A percentile compares a stretch with the other conserved stretches of the same genome.
These are phyloP conservation scores for Cladophialophora exuberans DNA, from an alignment of 2,329 filamentous ascomycete species.

Conservation along the genomic window DNA sequence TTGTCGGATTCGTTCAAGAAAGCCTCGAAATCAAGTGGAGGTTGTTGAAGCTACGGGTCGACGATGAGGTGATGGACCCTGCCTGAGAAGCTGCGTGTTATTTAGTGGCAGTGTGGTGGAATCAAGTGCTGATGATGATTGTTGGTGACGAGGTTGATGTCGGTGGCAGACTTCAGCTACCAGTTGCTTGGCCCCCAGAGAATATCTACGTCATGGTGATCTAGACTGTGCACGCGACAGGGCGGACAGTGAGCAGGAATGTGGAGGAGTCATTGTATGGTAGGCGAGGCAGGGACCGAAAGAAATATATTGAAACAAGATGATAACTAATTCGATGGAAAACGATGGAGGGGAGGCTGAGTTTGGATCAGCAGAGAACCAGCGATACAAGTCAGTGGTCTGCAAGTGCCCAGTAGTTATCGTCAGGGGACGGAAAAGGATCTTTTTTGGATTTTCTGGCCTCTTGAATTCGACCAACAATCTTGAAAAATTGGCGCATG, in stretches of 20 bases:
- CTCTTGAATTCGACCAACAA: slow-evolving; percentile 1
- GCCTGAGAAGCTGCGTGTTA: background rate
- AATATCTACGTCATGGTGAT: slow-evolving; percentile 25
- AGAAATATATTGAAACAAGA: slow-evolving; percentile 5
- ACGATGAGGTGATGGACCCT: too few species aligned
- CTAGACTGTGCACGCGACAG: slow-evolving; percentile 28
- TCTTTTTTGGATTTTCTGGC: background rate
- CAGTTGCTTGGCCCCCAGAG: slow-evolving; percentile 6
- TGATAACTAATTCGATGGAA: slow-evolving; percentile 9
- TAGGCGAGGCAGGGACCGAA: slow-evolving; percentile 8
- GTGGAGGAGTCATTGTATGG: slow-evolving; percentile 18
- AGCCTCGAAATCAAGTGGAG: too few species aligned
- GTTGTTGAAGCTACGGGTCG: too few species aligned
- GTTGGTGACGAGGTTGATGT: background rate
- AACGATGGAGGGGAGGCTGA: background rate
- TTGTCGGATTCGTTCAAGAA: background rate
- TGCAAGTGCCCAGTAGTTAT: slow-evolving; percentile 1
- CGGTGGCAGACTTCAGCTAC: background rate
- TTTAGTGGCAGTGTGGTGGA: background rate
- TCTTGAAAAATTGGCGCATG: slow-evolving; percentile 12
- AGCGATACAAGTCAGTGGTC: background rate
- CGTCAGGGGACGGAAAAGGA: slow-evolving; percentile 2
- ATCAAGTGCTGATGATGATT: slow-evolving; percentile 1
- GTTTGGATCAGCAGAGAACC: too few species aligned
- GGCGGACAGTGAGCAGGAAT: slow-evolving; percentile 11